phyloP scores from a whole-genome alignment of 306 rosid species.

The Citrullus mucosospermus region DNA sequence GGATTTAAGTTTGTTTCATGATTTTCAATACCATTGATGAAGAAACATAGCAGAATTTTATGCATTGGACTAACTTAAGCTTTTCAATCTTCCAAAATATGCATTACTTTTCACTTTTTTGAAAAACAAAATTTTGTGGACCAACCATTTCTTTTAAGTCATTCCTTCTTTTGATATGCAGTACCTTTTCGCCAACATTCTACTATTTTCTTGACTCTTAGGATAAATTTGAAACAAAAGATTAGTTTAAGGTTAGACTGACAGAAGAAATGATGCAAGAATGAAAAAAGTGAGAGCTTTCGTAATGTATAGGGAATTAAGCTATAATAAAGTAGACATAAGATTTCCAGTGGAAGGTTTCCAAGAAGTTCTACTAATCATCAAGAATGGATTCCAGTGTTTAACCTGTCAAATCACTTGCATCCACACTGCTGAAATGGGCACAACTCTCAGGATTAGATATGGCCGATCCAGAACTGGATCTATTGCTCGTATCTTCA shows the following conservation, averaged over 20 bases:
- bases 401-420: constrained; percentile 96
- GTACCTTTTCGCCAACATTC: neutral
- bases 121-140: too few species aligned
- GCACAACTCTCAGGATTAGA: constrained; percentile 96
- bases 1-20: neutral
- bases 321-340: neutral
- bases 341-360: neutral
- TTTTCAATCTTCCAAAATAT: too few species aligned
- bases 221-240: neutral
- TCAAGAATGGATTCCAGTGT: constrained; percentile 4
- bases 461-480: constrained; percentile 93
- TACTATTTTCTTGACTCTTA: neutral
- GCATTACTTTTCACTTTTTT: too few species aligned
- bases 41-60: neutral
- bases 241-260: neutral
- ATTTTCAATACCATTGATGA: neutral
- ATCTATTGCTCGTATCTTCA: constrained; percentile 82
- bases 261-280: neutral
- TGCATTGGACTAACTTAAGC: neutral
- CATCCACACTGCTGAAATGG: constrained; percentile 66
- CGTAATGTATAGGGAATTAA: neutral
- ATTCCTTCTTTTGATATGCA: neutral
- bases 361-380: neutral
- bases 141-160: neutral
- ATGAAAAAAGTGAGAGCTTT: neutral